Evolutionary conservation across 129 eudicot species (phyloP).

Genomic region (Flaveria sonorensis): DNA sequence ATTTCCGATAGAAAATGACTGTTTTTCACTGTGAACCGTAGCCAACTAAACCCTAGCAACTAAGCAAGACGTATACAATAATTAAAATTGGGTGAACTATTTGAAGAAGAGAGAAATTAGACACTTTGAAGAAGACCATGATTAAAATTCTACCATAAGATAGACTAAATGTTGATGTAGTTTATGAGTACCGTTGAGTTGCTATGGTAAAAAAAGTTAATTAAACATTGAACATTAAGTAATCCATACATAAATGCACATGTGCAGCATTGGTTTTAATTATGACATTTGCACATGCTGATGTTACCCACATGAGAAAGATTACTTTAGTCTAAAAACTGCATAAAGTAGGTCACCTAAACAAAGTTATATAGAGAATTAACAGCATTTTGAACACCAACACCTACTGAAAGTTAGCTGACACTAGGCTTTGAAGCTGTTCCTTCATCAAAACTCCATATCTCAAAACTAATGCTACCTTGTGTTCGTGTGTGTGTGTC

Average conservation of each 20-base stretch:
- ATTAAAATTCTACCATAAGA: too few species aligned
- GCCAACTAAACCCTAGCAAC: background rate
- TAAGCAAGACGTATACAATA: background rate
- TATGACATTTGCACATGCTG: slow-evolving; percentile 6
- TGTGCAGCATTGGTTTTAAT: slow-evolving; percentile 30
- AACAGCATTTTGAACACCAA: slow-evolving; percentile 12
- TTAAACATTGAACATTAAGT: slow-evolving; percentile 24
- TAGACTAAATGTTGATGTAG: too few species aligned
- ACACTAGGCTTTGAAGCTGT: slow-evolving; percentile 6
- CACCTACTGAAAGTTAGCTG: background rate
- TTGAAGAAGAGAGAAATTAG: too few species aligned
- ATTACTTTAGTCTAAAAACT: slow-evolving; percentile 32
- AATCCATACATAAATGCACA: slow-evolving; percentile 25
- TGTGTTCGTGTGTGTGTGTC: slow-evolving; percentile 10
- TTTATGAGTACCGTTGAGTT: too few species aligned
- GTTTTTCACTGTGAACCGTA: background rate
- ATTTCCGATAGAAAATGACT: background rate
- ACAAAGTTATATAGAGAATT: slow-evolving; percentile 18
- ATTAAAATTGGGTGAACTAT: too few species aligned
- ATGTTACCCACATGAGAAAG: slow-evolving; percentile 35
- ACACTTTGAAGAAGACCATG: too few species aligned
- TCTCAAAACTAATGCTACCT: slow-evolving; percentile 9
- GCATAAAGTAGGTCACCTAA: slow-evolving; percentile 8
- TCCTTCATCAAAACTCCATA: slow-evolving; percentile 22
- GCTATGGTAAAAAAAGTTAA: background rate